Evolutionary conservation across 306 rosid species (phyloP).

Genomic region (Calophaca sinica): DNA sequence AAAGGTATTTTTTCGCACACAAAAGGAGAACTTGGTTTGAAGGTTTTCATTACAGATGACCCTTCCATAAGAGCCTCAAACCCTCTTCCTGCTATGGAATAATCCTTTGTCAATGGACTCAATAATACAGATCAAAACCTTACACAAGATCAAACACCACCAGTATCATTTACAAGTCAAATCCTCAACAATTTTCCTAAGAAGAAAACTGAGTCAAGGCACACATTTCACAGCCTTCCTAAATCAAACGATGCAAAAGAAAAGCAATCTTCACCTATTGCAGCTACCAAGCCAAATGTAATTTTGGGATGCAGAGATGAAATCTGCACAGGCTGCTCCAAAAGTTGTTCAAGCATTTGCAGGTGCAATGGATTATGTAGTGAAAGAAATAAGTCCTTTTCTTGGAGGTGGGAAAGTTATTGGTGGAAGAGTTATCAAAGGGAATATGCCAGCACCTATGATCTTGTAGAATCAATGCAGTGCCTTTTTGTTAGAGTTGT

Average conservation of each 20-base stretch:
- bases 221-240: slow-evolving; percentile 67
- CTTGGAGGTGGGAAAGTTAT: slow-evolving; percentile 88
- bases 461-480: slow-evolving; percentile 84
- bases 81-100: slow-evolving; percentile 80
- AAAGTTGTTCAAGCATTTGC: slow-evolving; percentile 54
- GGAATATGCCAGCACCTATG: slow-evolving; percentile 70
- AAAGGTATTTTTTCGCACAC: slow-evolving; percentile 60
- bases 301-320: slow-evolving; percentile 71
- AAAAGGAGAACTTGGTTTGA: slow-evolving; percentile 93
- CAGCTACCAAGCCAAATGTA: slow-evolving; percentile 51
- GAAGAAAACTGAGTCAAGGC: slow-evolving; percentile 60
- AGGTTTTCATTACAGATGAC: slow-evolving; percentile 80
- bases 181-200: slow-evolving; percentile 51
- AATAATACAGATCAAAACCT: slow-evolving; percentile 37
- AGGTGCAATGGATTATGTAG: slow-evolving; percentile 60
- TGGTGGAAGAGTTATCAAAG: slow-evolving; percentile 69
- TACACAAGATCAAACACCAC: slow-evolving; percentile 49
- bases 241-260: slow-evolving; percentile 49
- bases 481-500: slow-evolving; percentile 89
- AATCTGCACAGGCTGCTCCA: slow-evolving; percentile 56
- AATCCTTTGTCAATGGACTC: slow-evolving; percentile 33
- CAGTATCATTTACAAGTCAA: slow-evolving; percentile 45
- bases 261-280: slow-evolving; percentile 45
- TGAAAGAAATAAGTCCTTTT: slow-evolving; percentile 84
- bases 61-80: slow-evolving; percentile 70